A percentile compares a stretch with the other conserved stretches of the same genome.
Evolutionary conservation across 148 eudicot genomes (phyloP).

Genomic region (Rhododendron griersonianum): DNA sequence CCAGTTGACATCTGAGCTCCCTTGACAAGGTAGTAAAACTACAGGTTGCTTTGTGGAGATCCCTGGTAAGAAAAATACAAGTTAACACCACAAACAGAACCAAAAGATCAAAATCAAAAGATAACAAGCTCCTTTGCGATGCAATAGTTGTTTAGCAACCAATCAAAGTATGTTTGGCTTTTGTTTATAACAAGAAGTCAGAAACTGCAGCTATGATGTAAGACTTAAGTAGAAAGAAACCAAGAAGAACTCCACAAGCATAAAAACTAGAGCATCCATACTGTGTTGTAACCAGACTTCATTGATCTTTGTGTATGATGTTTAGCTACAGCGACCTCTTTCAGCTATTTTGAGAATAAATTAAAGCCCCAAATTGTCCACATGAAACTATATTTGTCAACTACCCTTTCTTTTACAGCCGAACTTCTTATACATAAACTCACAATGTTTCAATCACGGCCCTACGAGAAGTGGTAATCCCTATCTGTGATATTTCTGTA

Average conservation of each 20-base stretch:
- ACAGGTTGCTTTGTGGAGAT: slow-evolving; percentile 84
- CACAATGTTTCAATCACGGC: background rate
- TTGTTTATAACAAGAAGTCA: too few species aligned
- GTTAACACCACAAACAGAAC: background rate
- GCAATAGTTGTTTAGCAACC: background rate
- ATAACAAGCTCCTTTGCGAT: background rate
- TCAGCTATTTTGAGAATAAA: background rate
- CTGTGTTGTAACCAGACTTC: background rate
- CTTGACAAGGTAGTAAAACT: slow-evolving; percentile 88
- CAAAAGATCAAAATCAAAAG: background rate
- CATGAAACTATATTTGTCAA: background rate
- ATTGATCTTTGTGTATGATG: background rate
- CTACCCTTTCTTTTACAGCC: background rate
- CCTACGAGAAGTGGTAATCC: slow-evolving; percentile 37
- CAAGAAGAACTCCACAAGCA: background rate
- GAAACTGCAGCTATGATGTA: background rate
- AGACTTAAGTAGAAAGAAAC: background rate
- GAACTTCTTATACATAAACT: background rate
- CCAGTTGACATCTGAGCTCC: slow-evolving; percentile 89
- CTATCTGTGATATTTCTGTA: slow-evolving; percentile 40
- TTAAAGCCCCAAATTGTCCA: background rate
- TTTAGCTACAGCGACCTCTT: background rate
- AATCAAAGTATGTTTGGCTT: background rate
- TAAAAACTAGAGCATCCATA: background rate
- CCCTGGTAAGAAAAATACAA: background rate